Evolutionary conservation across 371 early-diverging fungal genomes (phyloP).

Genomic region (Mortierella sp.): DNA sequence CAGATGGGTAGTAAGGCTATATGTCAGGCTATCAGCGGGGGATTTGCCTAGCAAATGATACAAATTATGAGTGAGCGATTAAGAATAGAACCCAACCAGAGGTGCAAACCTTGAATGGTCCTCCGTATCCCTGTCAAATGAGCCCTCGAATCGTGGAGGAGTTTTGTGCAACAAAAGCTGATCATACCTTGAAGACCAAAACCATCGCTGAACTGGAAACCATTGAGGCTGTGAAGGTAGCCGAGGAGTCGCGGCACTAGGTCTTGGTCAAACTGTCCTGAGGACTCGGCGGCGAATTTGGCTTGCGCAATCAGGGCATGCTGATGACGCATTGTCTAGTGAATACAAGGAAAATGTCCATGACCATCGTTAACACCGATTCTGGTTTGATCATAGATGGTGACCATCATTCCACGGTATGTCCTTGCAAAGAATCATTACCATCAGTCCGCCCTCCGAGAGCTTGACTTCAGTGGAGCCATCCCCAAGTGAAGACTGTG

Average conservation of each 20-base stretch:
- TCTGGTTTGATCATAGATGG: too few relatives aligned
- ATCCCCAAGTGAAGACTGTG: background rate
- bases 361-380: background rate
- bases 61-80: background rate
- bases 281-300: constrained; percentile 12
- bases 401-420: too few relatives aligned
- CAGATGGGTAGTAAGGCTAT: constrained; percentile 37
- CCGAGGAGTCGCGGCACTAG: constrained; percentile 9
- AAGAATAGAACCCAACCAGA: too few relatives aligned
- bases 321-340: constrained; percentile 16
- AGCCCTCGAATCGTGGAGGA: background rate
- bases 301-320: constrained; percentile 13
- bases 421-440: background rate
- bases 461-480: background rate
- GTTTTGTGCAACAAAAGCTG: background rate
- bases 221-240: constrained; percentile 10
- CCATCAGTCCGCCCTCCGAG: background rate
- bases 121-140: background rate
- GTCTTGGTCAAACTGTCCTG: constrained; percentile 13
- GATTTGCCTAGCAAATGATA: constrained; percentile 2
- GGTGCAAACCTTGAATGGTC: background rate
- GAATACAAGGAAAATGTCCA: background rate
- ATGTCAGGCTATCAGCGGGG: constrained; percentile 17
- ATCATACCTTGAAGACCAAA: constrained; percentile 11
- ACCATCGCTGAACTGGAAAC: constrained; percentile 9